Percentiles rank a stretch among this genome's conserved stretches.
These are phyloP conservation scores for Chrysanthemum lavandulifolium DNA, from an alignment of 129 eudicot species.

Conservation along the genomic window DNA sequence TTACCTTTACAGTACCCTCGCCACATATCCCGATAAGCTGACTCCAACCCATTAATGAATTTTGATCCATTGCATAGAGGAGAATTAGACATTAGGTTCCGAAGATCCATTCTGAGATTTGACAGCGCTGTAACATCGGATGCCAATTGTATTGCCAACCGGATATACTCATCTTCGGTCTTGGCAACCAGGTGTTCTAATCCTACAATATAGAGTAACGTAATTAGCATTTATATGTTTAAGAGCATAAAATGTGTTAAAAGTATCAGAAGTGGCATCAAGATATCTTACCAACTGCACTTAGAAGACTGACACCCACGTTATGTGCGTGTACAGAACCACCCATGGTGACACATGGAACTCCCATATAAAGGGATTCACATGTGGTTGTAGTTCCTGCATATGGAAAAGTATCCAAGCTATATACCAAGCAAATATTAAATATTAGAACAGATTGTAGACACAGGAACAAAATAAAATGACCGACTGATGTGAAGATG, in stretches of 20 bases:
- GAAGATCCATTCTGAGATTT: constrained; percentile 65
- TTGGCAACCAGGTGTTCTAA: constrained; percentile 69
- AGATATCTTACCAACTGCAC: constrained; percentile 67
- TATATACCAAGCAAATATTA: constrained; percentile 25
- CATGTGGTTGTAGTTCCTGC: constrained; percentile 98
- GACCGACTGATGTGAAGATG: neutral
- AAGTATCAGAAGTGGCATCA: neutral
- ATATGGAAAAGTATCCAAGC: constrained; percentile 97
- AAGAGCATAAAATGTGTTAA: too few species aligned
- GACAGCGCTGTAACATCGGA: constrained; percentile 69
- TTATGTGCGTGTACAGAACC: constrained; percentile 93
- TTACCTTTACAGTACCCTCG: constrained; percentile 71
- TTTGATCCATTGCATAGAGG: constrained; percentile 81
- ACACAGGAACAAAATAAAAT: neutral
- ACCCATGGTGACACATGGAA: constrained; percentile 95
- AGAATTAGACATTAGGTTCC: constrained; percentile 82
- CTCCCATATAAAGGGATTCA: constrained; percentile 97
- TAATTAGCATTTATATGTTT: neutral
- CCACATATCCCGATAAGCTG: constrained; percentile 80
- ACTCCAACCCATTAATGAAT: constrained; percentile 63
- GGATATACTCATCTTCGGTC: constrained; percentile 84
- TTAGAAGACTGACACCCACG: constrained; percentile 95
- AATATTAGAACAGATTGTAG: constrained; percentile 16
- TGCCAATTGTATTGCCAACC: constrained; percentile 70
- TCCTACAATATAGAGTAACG: constrained; percentile 44